These are phyloP conservation scores for Panellus pusillus DNA, from an alignment of 768 basidiomycete species.

Conservation along the genomic window DNA sequence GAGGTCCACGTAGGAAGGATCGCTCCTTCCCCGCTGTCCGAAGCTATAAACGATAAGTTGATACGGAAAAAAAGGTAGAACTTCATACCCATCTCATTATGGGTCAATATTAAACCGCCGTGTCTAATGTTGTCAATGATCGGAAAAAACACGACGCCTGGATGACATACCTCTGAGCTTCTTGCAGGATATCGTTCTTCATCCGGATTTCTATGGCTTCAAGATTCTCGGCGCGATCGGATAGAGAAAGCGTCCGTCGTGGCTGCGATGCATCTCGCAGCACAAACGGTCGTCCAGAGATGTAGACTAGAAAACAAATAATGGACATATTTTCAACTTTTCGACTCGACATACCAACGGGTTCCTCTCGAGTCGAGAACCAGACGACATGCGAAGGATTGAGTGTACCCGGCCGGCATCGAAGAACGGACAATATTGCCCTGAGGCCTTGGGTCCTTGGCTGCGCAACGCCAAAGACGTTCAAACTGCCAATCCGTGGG, in stretches of 20 bases:
- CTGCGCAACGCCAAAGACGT: constrained; percentile 95
- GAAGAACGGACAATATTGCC: constrained; percentile 83
- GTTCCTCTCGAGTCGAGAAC: constrained; percentile 97
- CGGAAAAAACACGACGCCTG: constrained; percentile 2
- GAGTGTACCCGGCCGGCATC: constrained; percentile 63
- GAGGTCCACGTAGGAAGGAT: constrained; percentile 94
- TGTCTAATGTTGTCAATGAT: constrained; percentile 46
- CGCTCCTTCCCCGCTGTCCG: constrained; percentile 70
- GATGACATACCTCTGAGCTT: constrained; percentile 61
- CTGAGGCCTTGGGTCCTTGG: constrained; percentile 90
- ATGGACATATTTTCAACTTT: background rate
- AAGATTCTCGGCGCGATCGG: constrained; percentile 92
- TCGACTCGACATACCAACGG: constrained; percentile 62
- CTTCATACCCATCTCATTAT: constrained; percentile 81
- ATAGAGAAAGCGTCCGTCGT: constrained; percentile 72
- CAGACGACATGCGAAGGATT: constrained; percentile 82
- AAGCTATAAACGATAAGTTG: constrained; percentile 34
- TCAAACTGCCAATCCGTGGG: constrained; percentile 73
- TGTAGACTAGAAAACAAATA: constrained; percentile 55
- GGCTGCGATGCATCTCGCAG: constrained; percentile 86
- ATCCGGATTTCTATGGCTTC: constrained; percentile 89
- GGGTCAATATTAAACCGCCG: constrained; percentile 88
- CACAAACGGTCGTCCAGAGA: constrained; percentile 91
- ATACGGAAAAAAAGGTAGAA: background rate
- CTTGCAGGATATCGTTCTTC: constrained; percentile 88